A percentile compares a stretch with the other conserved stretches of the same genome.
These are phyloP conservation scores for Annona cherimola DNA, from an alignment of 164 flowering plant genomes.

Conservation along the genomic window DNA sequence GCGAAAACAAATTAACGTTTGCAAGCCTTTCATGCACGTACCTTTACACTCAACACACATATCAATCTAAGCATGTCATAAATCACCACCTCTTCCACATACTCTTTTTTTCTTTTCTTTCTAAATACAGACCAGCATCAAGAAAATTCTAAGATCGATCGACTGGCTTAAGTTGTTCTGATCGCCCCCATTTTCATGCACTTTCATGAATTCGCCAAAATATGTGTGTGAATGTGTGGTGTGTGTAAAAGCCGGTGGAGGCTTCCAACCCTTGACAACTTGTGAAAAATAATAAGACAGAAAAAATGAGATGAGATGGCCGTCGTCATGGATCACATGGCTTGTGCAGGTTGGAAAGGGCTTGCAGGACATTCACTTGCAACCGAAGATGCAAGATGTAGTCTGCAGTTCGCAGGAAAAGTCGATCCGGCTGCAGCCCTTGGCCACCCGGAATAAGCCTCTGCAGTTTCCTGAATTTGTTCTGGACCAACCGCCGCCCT, in stretches of 20 bases:
- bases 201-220: background rate
- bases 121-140: background rate
- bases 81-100: background rate
- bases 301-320: background rate
- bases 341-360: constrained; percentile 38
- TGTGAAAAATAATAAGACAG: background rate
- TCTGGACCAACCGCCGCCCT: constrained; percentile 14
- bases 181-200: background rate
- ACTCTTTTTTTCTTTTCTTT: too few relatives aligned
- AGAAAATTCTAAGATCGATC: background rate
- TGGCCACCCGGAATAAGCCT: constrained; percentile 59
- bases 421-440: constrained; percentile 46
- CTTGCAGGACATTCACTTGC: constrained; percentile 51
- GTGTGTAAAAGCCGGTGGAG: background rate
- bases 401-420: constrained; percentile 51
- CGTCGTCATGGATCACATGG: constrained; percentile 18
- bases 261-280: background rate
- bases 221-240: background rate
- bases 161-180: background rate
- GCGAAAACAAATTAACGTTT: background rate
- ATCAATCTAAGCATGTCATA: background rate
- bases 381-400: constrained; percentile 61
- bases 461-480: constrained; percentile 53
- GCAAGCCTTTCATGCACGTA: background rate
- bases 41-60: background rate